Evolutionary conservation across 148 eudicot genomes (phyloP), one percentile per base, ranked within the genome.

Genomic region (Nyssa sinensis): DNA sequence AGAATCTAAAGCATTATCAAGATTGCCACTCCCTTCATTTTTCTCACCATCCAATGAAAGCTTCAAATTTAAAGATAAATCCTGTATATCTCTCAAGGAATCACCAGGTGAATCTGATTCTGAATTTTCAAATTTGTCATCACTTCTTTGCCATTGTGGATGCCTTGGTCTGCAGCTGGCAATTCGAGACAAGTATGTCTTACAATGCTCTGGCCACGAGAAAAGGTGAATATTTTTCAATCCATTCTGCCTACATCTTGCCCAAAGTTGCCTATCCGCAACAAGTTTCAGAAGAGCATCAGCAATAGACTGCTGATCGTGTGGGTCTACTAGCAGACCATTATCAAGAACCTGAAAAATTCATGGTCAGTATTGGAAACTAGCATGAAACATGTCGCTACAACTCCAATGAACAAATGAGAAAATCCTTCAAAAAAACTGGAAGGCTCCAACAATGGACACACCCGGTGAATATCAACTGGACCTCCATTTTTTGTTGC

Each of bases 401-500:
- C n/a, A n/a, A n/a, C n/a, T n/a, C n/a, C n/a, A n/a, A n/a, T n/a
- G 30, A 30, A 71, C 28, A 1, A 62, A 39, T 49, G 5, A n/a
- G n/a, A n/a, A n/a, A n/a, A n/a, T n/a, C n/a, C n/a, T n/a, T n/a
- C n/a, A n/a, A n/a, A n/a, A n/a, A n/a, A n/a, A n/a, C n/a, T n/a
- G n/a, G n/a, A n/a, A n/a, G n/a, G n/a, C n/a, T n/a, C n/a, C n/a
- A n/a, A n/a, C n/a, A 65, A 68, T 60, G 11, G 47, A 63, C 58
- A 61, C 89, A 93, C 99, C 88, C 92, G 79, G 39, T 88, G 96
- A 73, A 96, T 93, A 71, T 96, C 99, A 69, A 96, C 99, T 75
- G 99, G 99, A 62, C 99, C 99, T 73, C 99, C 99, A 81, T 96
- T 96, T 80, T 85, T 91, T 0, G 98, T 96, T 59, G 99, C 98